Conservation (phyloP, 1,139 yeast species). For the Blastobotrys buckinghamii region DNA sequence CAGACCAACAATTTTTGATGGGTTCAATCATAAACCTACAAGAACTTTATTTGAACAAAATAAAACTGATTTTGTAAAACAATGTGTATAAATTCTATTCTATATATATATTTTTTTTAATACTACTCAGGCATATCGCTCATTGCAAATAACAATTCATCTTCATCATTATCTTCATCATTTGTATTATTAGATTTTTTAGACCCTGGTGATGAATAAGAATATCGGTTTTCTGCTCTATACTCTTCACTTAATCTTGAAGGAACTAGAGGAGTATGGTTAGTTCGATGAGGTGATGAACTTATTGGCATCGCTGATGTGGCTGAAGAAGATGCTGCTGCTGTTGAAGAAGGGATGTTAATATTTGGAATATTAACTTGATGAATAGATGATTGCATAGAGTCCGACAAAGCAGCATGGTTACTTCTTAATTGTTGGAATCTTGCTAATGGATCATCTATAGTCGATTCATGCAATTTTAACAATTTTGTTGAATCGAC, state of each 20-base stretch:
- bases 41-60: conserved; percentile 6
- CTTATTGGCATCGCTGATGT: no score
- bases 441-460: conserved; percentile 35
- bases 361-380: no score
- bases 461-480: conserved; percentile 3
- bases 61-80: conserved; percentile 5
- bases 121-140: conserved; percentile 58
- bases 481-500: conserved; percentile 49
- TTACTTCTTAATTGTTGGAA: conserved; percentile 44
- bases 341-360: conserved; percentile 7
- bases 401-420: conserved; percentile 40
- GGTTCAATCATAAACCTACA: conserved; percentile 4
- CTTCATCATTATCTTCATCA: conserved; percentile 36
- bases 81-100: background rate
- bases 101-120: background rate
- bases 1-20: conserved; percentile 25
- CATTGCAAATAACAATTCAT: conserved; percentile 80
- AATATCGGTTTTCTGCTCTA: conserved; percentile 4
- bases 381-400: conserved; percentile 26
- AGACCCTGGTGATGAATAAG: conserved; percentile 1
- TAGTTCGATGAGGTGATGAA: conserved; percentile 34
- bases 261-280: conserved; percentile 32
- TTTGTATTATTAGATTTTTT: background rate
- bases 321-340: conserved; percentile 4
- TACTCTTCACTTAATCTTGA: conserved; percentile 33